Base-by-base conservation (phyloP, 345 rosid species). In the Eucalyptus paniculata region DNA sequence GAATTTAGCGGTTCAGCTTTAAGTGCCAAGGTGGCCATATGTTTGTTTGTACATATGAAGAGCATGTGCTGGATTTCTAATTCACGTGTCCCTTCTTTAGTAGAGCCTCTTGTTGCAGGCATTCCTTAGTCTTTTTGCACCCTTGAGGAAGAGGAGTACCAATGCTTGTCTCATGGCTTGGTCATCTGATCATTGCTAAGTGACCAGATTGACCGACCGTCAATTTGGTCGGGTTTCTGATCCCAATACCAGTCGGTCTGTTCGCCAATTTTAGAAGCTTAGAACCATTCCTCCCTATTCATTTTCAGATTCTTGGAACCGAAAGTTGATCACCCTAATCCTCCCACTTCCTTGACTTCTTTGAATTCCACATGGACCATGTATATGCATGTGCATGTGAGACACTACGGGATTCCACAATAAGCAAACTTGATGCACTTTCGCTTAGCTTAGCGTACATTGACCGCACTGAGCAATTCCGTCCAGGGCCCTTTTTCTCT, bases 71-170 rank as follows among this genome's bases (percentile, higher is more conserved):
- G 72, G 72, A 62, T 30, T n/a, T 62, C 37, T 30, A 16, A 30
- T 62, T 62, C 72, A 30, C 72, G 14, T 30, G 17, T 4, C 72
- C 69, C 37, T 62, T 30, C 69, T n/a, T 62, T n/a, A 30, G 72
- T 30, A 14, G 72, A 62, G 72, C 58, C 58, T 53, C 26, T 87
- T 88, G 4, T 89, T 96, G 86, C 97, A 95, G 87, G 89, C 93
- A 21, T 86, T 94, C 53, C 95, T 94, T 88, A 88, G 95, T 34
- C 86, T 94, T 49, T 65, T 93, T 21, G 92, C 97, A 9, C 95
- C 96, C 58, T 81, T 89, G 26, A 83, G 96, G 88, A 95, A 94
- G 91, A 90, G 92, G 42, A 93, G 94, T 3, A 44, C 92, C 17
- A 90, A 69, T n/a, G 92, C 89, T 50, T 42, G 87, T 18, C 67